phyloP scores from a whole-genome alignment of 2,329 filamentous ascomycete species.

The Chrysoporthe austroafricana region DNA sequence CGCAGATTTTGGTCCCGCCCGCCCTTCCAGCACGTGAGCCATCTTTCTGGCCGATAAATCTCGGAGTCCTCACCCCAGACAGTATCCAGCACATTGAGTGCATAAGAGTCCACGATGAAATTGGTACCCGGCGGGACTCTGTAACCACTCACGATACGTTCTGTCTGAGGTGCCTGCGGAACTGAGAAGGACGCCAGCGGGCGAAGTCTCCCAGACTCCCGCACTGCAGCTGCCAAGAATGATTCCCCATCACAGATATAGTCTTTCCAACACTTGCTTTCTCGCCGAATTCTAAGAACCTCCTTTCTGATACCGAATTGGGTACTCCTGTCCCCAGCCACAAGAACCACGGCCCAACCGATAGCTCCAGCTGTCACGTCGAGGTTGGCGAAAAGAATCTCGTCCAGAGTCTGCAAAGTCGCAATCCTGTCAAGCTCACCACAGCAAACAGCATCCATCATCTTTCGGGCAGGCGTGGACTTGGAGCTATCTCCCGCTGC shows the following conservation, averaged over 20 bases:
- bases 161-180: slow-evolving; percentile 43
- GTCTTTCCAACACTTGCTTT: background rate
- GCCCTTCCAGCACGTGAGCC: too few relatives aligned
- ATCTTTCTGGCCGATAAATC: slow-evolving; percentile 38
- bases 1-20: slow-evolving; percentile 36
- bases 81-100: slow-evolving; percentile 45
- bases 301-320: slow-evolving; percentile 31
- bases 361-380: slow-evolving; percentile 49
- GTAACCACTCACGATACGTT: slow-evolving; percentile 40
- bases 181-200: slow-evolving; percentile 47
- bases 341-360: slow-evolving; percentile 47
- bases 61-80: slow-evolving; percentile 44
- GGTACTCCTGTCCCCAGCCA: slow-evolving; percentile 40
- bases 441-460: too few relatives aligned
- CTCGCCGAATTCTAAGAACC: background rate
- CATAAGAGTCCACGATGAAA: slow-evolving; percentile 48
- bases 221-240: slow-evolving; percentile 40
- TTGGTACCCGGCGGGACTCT: slow-evolving; percentile 43
- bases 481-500: too few relatives aligned
- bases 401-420: slow-evolving; percentile 49
- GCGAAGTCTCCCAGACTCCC: slow-evolving; percentile 44
- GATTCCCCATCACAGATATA: slow-evolving; percentile 29
- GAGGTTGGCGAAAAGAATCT: slow-evolving; percentile 51
- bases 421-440: slow-evolving; percentile 36
- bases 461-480: too few relatives aligned